Conservation (phyloP, 192 early-diverging fungal genomes). For the Rhizophagus prolifer region DNA sequence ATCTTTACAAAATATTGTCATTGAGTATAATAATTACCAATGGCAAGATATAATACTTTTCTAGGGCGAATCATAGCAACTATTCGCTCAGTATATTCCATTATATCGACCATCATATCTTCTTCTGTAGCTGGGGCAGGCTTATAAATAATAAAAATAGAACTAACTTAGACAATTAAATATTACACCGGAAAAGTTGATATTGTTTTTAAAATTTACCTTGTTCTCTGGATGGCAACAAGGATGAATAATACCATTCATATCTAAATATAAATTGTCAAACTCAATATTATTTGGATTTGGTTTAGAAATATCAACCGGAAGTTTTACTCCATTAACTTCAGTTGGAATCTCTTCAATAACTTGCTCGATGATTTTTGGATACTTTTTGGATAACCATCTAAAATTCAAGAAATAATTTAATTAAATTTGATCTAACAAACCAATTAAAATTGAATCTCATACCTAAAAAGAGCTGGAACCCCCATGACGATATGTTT, state of each 20-base stretch:
- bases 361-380: conserved; percentile 65
- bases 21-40: conserved; percentile 56
- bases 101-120: conserved; percentile 95
- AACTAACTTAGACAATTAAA: background rate
- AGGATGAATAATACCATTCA: conserved; percentile 95
- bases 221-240: conserved; percentile 80
- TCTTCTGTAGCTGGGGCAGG: conserved; percentile 79
- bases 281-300: conserved; percentile 92
- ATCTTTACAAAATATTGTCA: background rate
- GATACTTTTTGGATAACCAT: conserved; percentile 77
- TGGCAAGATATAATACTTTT: conserved; percentile 96
- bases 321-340: conserved; percentile 74
- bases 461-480: conserved; percentile 71
- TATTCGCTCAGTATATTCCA: conserved; percentile 95
- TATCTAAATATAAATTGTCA: conserved; percentile 98
- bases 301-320: conserved; percentile 82
- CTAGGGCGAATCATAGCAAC: conserved; percentile 90
- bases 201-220: conserved; percentile 34
- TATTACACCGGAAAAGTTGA: background rate
- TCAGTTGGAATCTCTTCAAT: conserved; percentile 69
- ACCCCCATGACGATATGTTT: conserved; percentile 63
- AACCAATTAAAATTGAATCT: background rate
- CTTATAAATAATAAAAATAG: conserved; percentile 33
- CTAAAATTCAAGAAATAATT: conserved; percentile 30
- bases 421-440: background rate